Conservation (phyloP, 2,329 filamentous ascomycete genomes). For the Periglandula ipomoeae region DNA sequence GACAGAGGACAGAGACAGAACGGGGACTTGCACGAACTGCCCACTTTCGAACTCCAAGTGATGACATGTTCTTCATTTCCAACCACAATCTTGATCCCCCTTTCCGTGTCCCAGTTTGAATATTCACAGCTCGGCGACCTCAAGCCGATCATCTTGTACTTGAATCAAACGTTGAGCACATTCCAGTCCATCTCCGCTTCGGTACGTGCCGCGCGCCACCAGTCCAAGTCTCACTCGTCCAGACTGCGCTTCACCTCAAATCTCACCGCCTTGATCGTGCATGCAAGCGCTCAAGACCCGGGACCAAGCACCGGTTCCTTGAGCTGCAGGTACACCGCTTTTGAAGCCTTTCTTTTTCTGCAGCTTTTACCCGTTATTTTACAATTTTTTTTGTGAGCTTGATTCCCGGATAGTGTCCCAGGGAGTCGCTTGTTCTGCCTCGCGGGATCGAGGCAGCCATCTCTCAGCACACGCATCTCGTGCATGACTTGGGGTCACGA, state of each 20-base stretch:
- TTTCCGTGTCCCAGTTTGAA: too few species aligned
- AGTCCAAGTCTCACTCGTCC: too few species aligned
- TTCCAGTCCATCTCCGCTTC: neutral
- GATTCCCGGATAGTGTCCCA: neutral
- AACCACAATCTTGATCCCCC: too few species aligned
- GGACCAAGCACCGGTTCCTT: neutral
- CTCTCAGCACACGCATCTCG: neutral
- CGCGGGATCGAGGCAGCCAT: conserved; percentile 1
- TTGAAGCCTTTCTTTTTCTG: neutral
- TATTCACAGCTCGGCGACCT: too few species aligned
- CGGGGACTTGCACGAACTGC: too few species aligned
- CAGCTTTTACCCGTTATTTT: neutral
- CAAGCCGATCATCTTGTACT: too few species aligned
- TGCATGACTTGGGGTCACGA: conserved; percentile 4
- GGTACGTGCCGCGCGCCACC: neutral
- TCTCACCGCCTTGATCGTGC: neutral
- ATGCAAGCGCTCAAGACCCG: neutral
- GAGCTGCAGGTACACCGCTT: neutral
- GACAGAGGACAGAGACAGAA: too few species aligned
- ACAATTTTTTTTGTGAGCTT: neutral
- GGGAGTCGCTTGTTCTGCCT: neutral
- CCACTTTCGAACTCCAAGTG: too few species aligned
- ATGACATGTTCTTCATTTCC: too few species aligned
- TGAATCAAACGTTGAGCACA: too few species aligned
- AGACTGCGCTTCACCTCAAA: neutral